phyloP scores from a whole-genome alignment of 1,139 yeast genomes.

The Geotrichum klebahnii region DNA sequence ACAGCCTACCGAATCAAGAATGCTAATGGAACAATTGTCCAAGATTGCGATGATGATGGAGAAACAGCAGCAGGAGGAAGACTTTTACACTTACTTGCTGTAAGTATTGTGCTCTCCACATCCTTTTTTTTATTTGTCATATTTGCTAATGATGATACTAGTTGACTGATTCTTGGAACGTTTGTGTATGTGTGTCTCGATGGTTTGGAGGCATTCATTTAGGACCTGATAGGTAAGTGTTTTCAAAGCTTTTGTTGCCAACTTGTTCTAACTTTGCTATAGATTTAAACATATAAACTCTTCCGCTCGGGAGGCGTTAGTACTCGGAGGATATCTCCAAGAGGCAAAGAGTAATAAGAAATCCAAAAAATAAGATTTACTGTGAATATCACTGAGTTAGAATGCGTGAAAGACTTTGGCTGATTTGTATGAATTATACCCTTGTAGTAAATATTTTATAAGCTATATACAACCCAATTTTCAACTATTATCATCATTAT shows the following conservation, averaged over 20 bases:
- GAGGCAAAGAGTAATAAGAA: constrained; percentile 24
- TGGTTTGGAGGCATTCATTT: constrained; percentile 93
- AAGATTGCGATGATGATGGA: constrained; percentile 95
- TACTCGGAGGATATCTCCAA: constrained; percentile 55
- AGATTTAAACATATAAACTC: constrained; percentile 89
- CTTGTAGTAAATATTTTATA: too few relatives aligned
- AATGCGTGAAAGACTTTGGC: not conserved
- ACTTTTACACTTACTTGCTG: constrained; percentile 69
- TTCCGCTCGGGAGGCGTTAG: constrained; percentile 78
- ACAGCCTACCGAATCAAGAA: constrained; percentile 75
- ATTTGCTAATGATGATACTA: constrained; percentile 2
- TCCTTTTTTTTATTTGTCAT: not conserved
- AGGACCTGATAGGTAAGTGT: constrained; percentile 64
- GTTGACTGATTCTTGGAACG: constrained; percentile 69
- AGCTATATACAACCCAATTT: too few relatives aligned
- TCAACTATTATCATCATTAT: too few relatives aligned
- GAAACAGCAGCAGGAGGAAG: constrained; percentile 96
- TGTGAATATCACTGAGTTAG: not conserved
- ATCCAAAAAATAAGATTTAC: constrained; percentile 20
- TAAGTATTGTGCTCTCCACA: constrained; percentile 35
- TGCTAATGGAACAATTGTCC: constrained; percentile 50
- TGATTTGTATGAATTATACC: not conserved
- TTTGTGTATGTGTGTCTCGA: constrained; percentile 79
- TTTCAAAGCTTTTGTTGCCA: not conserved
- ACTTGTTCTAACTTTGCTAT: not conserved